phyloP scores from a whole-genome alignment of 2,329 filamentous ascomycete genomes.

The Mariannaea sp. region DNA sequence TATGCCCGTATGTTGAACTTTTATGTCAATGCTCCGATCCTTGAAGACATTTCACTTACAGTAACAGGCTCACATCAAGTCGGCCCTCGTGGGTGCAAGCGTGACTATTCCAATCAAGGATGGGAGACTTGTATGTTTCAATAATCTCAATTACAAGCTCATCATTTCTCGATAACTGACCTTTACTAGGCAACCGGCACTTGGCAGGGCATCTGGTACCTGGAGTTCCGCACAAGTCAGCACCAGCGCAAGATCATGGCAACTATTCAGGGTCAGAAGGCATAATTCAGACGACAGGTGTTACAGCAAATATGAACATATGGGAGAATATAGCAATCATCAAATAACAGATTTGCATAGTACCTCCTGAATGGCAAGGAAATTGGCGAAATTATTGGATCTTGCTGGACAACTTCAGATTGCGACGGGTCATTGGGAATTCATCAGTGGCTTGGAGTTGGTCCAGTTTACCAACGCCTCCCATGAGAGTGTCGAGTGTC shows the following conservation, averaged over 20 bases:
- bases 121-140: slow-evolving; percentile 68
- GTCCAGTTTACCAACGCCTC: no score
- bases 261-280: slow-evolving; percentile 88
- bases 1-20: slow-evolving; percentile 71
- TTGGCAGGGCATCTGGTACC: slow-evolving; percentile 92
- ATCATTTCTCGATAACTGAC: slow-evolving; percentile 13
- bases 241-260: slow-evolving; percentile 85
- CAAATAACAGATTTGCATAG: no score
- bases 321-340: not conserved
- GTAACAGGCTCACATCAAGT: slow-evolving; percentile 84
- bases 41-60: not conserved
- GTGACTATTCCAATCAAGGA: slow-evolving; percentile 90
- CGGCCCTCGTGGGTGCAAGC: slow-evolving; percentile 83
- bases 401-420: no score
- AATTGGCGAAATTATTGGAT: no score
- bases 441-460: no score
- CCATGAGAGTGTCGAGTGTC: no score
- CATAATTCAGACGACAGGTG: slow-evolving; percentile 33
- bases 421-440: no score
- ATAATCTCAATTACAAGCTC: not conserved
- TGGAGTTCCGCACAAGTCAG: slow-evolving; percentile 81
- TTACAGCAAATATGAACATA: not conserved
- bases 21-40: not conserved
- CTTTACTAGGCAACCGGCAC: slow-evolving; percentile 60
- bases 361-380: no score